A percentile compares a stretch with the other conserved stretches of the same genome.
phyloP scores from a whole-genome alignment of 331 rosid species.

The Malus hybrid region DNA sequence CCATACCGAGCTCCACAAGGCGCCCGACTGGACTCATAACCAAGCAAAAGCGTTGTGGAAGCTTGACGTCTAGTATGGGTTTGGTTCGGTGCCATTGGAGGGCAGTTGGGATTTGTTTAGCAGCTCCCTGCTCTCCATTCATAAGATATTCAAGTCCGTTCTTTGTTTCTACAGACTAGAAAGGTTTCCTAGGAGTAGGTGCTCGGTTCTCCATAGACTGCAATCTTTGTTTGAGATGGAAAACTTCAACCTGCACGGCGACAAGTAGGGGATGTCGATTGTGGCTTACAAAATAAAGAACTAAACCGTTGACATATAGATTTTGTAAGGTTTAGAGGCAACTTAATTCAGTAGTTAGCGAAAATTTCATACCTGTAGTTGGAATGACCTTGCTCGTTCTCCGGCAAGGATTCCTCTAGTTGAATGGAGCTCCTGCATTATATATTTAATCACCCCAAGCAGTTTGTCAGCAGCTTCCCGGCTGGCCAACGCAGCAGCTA shows the following conservation, averaged over 20 bases:
- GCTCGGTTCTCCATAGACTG: conserved; percentile 89
- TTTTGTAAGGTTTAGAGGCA: not conserved
- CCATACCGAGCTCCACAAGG: not conserved
- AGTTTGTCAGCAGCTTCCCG: conserved; percentile 68
- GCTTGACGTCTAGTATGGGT: not conserved
- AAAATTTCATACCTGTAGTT: conserved; percentile 58
- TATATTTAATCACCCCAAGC: not conserved
- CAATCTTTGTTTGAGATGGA: conserved; percentile 88
- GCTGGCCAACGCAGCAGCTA: conserved; percentile 64
- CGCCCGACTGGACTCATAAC: not conserved
- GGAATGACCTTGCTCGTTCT: conserved; percentile 87
- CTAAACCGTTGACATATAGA: not conserved
- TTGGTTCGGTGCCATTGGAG: not conserved
- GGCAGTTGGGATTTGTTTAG: not conserved
- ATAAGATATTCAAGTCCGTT: conserved; percentile 3
- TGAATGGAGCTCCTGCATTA: conserved; percentile 73
- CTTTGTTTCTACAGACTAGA: conserved; percentile 26
- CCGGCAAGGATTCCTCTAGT: conserved; percentile 92
- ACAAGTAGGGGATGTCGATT: not conserved
- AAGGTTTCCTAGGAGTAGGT: conserved; percentile 85
- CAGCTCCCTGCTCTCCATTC: not conserved
- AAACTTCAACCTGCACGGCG: conserved; percentile 66
- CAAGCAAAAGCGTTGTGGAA: not conserved
- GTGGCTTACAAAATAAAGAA: not conserved
- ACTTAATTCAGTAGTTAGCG: not conserved